phyloP scores from a whole-genome alignment of 371 early-diverging fungal species.

The Mucor saturninus region DNA sequence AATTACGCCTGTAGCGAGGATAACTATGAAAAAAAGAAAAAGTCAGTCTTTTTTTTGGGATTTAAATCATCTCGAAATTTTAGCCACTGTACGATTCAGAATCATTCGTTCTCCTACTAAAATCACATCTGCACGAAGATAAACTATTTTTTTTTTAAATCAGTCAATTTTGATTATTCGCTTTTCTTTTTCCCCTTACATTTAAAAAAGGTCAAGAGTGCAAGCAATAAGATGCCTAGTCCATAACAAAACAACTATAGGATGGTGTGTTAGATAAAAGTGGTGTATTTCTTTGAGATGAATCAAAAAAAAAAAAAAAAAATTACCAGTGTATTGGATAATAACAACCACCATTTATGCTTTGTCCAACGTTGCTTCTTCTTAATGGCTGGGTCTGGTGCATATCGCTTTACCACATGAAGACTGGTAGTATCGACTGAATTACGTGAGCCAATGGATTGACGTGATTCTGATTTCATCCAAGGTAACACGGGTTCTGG shows the following conservation, averaged over 20 bases:
- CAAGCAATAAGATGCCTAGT: constrained; percentile 40
- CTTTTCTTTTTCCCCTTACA: constrained; percentile 33
- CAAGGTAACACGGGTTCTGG: constrained; percentile 54
- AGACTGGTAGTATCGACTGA: constrained; percentile 39
- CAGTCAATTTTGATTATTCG: neutral
- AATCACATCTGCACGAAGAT: constrained; percentile 51
- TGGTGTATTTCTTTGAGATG: too few relatives aligned
- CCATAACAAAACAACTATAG: constrained; percentile 56
- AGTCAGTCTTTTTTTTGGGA: too few relatives aligned
- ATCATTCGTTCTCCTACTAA: constrained; percentile 48
- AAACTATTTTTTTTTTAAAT: constrained; percentile 29
- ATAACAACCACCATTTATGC: constrained; percentile 57
- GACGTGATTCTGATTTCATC: constrained; percentile 50
- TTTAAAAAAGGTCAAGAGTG: constrained; percentile 51
- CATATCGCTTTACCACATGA: constrained; percentile 48
- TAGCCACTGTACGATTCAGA: constrained; percentile 46
- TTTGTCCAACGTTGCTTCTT: constrained; percentile 57
- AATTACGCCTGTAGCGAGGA: constrained; percentile 50
- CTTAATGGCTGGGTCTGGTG: constrained; percentile 32
- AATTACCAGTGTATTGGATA: constrained; percentile 58
- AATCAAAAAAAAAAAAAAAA: neutral
- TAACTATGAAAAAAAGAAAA: constrained; percentile 34
- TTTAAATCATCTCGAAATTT: neutral
- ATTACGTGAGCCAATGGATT: constrained; percentile 34
- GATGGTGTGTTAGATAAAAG: constrained; percentile 4